Conservation (phyloP, 768 basidiomycete species). For the Mycena rebaudengoi region DNA sequence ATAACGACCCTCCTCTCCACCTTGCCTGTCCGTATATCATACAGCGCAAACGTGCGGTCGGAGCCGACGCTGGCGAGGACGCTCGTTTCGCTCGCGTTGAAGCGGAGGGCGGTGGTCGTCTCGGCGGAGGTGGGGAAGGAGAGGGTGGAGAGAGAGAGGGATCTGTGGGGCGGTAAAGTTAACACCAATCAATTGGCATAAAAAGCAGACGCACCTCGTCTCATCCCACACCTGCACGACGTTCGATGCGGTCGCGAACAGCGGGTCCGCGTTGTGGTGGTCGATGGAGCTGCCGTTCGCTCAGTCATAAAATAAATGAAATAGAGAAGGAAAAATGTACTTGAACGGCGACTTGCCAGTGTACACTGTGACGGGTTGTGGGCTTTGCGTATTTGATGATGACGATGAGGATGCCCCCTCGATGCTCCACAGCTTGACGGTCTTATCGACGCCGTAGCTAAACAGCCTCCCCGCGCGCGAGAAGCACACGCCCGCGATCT, state of each 20-base stretch:
- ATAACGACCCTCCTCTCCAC: slow-evolving; percentile 92
- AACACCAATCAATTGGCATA: background rate
- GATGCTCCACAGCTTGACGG: slow-evolving; percentile 83
- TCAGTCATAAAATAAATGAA: slow-evolving; percentile 13
- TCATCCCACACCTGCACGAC: slow-evolving; percentile 98
- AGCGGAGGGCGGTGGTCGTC: slow-evolving; percentile 87
- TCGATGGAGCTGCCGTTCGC: slow-evolving; percentile 77
- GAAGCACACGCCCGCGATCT: slow-evolving; percentile 85
- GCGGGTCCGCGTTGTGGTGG: slow-evolving; percentile 87
- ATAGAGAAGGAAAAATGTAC: slow-evolving; percentile 50
- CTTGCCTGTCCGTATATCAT: slow-evolving; percentile 96
- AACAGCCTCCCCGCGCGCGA: slow-evolving; percentile 68
- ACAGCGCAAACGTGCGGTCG: slow-evolving; percentile 94
- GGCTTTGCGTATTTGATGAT: slow-evolving; percentile 27
- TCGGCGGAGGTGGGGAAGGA: slow-evolving; percentile 89
- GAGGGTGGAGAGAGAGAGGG: slow-evolving; percentile 84
- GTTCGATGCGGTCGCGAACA: slow-evolving; percentile 95
- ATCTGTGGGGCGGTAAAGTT: slow-evolving; percentile 54
- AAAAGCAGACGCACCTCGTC: slow-evolving; percentile 70
- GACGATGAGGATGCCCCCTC: too few relatives aligned
- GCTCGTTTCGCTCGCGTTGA: slow-evolving; percentile 94
- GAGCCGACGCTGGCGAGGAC: slow-evolving; percentile 95
- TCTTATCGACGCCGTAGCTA: slow-evolving; percentile 85
- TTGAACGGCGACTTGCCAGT: slow-evolving; percentile 92
- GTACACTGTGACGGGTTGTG: slow-evolving; percentile 78